Percentiles rank a stretch among this genome's conserved stretches.
Evolutionary conservation across 176 grass and related monocot genomes (phyloP).

Genomic region (Rhynchospora tenuis): DNA sequence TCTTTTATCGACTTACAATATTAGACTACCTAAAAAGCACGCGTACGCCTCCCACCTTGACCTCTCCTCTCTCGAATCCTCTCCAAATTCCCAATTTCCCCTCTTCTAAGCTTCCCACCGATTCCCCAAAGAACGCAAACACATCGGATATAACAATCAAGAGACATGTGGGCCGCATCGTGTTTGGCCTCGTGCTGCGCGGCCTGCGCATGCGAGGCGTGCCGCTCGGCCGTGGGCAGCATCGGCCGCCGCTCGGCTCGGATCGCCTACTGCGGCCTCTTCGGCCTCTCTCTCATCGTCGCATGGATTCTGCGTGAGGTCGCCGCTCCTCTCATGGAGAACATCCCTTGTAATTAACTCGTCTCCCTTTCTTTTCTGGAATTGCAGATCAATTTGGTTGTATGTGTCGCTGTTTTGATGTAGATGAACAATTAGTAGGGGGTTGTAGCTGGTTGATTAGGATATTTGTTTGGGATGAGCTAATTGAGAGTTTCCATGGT

Average conservation of each 20-base stretch:
- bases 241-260: conserved; percentile 96
- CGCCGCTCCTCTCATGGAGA: conserved; percentile 89
- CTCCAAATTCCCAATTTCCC: conserved; percentile 32
- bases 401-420: not conserved
- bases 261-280: conserved; percentile 99
- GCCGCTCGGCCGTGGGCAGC: conserved; percentile 87
- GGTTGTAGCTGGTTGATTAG: not conserved
- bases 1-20: not conserved
- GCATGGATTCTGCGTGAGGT: conserved; percentile 97
- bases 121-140: not conserved
- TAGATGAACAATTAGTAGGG: not conserved
- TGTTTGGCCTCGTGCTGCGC: conserved; percentile 99
- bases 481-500: not conserved
- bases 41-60: conserved; percentile 2
- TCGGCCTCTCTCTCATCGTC: conserved; percentile 90
- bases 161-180: conserved; percentile 91
- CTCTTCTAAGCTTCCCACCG: not conserved
- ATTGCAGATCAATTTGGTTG: not conserved
- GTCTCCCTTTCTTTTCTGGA: not conserved
- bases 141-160: not conserved
- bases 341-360: conserved; percentile 60
- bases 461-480: not conserved
- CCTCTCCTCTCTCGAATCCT: conserved; percentile 1
- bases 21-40: conserved; percentile 11
- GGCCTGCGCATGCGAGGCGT: conserved; percentile 98